Base-by-base conservation (phyloP, 2,329 filamentous ascomycete species). In the Apiospora arundinis region DNA sequence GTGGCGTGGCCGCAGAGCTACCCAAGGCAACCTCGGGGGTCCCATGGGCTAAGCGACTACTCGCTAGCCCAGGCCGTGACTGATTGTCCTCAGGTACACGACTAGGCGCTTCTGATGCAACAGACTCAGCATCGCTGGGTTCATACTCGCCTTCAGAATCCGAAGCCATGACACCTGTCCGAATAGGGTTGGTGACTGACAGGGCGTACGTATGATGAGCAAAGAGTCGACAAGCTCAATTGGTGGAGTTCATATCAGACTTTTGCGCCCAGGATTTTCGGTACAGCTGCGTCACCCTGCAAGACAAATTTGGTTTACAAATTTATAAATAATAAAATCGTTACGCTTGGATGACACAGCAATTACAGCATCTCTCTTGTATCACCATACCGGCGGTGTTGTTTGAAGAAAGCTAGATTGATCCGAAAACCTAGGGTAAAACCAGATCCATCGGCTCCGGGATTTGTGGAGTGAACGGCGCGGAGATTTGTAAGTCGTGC, bases 121-220 rank as follows among this genome's bases (percentile, higher is more conserved):
- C 56, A n/a, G 56, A 63, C 56, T 63, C 56, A 21, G 56, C 32
- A 63, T 63, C 56, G 56, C 56, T 63, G 56, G 56, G 56, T 32
- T n/a, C 56, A 28, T 63, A 63, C 32, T 18, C 32, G 9, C 2
- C 56, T 40, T 40, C 56, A 14, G 32, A 40, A 28, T 63, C 56
- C 18, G 32, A 63, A 23, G 56, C 56, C 56, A 63, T 63, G 28
- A 21, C 56, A 11, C 32, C 56, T 11, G 56, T n/a, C 28, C 9
- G 21, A 6, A 21, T 9, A 63, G 56, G 28, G 32, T n/a, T n/a
- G 21, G 56, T 21, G 32, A 11, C 56, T n/a, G 56, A 63, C 56
- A 18, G n/a, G 7, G 21, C 11, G 18, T 37, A 48, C 11, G 18
- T 37, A 48, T n/a, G 16, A 16, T 37, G 18, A 8, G 32, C 32